Percentiles rank a stretch among this genome's conserved stretches.
phyloP scores from a whole-genome alignment of 2,329 filamentous ascomycete genomes.

The Aspergillus pseudoviridinutans region DNA sequence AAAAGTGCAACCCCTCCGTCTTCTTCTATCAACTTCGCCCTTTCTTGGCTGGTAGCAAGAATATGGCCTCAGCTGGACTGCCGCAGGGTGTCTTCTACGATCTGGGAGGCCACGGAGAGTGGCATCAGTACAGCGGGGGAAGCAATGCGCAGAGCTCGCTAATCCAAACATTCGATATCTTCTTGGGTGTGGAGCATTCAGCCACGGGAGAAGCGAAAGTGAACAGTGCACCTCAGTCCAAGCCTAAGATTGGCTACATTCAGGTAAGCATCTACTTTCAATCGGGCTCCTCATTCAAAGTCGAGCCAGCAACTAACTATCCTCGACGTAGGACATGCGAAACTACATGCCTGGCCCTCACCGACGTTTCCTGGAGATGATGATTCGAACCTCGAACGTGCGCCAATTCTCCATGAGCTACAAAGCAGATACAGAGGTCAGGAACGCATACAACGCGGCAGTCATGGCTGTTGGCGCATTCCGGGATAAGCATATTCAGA shows the following conservation, averaged over 20 bases:
- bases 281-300: slow-evolving; percentile 11
- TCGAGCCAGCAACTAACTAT: not conserved
- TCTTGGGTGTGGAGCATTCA: slow-evolving; percentile 43
- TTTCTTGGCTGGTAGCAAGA: slow-evolving; percentile 45
- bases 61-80: slow-evolving; percentile 44
- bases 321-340: slow-evolving; percentile 39
- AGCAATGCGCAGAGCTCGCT: slow-evolving; percentile 50
- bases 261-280: slow-evolving; percentile 11
- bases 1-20: slow-evolving; percentile 40
- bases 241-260: slow-evolving; percentile 10
- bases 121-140: slow-evolving; percentile 45
- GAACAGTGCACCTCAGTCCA: not conserved
- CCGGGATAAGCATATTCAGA: slow-evolving; percentile 45
- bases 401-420: slow-evolving; percentile 35
- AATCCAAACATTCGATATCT: slow-evolving; percentile 47
- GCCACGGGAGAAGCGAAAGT: slow-evolving; percentile 8
- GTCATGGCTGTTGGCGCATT: slow-evolving; percentile 40
- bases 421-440: not conserved
- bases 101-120: slow-evolving; percentile 39
- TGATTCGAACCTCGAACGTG: slow-evolving; percentile 40
- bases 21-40: slow-evolving; percentile 48
- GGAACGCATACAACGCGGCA: slow-evolving; percentile 38
- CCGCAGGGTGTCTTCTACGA: slow-evolving; percentile 48
- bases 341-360: slow-evolving; percentile 49
- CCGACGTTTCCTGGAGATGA: slow-evolving; percentile 42